phyloP scores from a whole-genome alignment of 179 eudicot species.

The Beta lomatogona region DNA sequence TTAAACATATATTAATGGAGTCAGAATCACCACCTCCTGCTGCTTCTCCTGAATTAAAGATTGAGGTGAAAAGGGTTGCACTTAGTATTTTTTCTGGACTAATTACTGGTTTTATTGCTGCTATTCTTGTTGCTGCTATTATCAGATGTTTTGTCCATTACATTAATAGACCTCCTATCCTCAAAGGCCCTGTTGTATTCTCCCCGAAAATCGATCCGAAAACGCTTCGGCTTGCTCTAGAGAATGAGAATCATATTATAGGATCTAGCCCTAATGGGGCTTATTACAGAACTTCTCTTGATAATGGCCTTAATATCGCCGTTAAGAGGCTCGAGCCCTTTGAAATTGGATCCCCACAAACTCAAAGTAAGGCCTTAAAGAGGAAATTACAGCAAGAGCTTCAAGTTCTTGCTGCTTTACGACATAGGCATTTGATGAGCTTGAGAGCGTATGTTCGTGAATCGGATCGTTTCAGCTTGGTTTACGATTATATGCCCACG shows the following conservation, averaged over 20 bases:
- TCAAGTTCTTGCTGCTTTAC: conserved; percentile 68
- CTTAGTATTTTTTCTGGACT: conserved; percentile 66
- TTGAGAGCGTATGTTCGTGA: conserved; percentile 54
- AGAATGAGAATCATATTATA: conserved; percentile 50
- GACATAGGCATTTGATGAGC: conserved; percentile 47
- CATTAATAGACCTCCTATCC: conserved; percentile 62
- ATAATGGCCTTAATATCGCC: conserved; percentile 66
- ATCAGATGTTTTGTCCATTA: conserved; percentile 55
- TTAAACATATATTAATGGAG: conserved; percentile 27
- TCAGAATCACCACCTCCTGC: conserved; percentile 36
- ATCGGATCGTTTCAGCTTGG: conserved; percentile 50
- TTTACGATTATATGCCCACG: conserved; percentile 66
- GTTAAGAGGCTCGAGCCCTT: conserved; percentile 78
- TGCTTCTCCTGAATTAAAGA: conserved; percentile 29
- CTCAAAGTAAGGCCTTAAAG: conserved; percentile 77
- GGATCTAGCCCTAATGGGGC: conserved; percentile 66
- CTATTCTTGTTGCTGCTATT: conserved; percentile 54
- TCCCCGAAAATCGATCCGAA: conserved; percentile 68
- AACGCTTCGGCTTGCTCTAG: conserved; percentile 67
- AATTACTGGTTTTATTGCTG: conserved; percentile 47
- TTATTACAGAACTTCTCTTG: conserved; percentile 66
- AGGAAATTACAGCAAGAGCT: conserved; percentile 53
- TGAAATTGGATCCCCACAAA: conserved; percentile 55
- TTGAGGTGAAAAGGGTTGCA: conserved; percentile 38
- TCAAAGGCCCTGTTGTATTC: conserved; percentile 81